Percentiles rank a stretch among this genome's conserved stretches.
Conservation (phyloP, 805 yeast genomes). For the Yarrowia sp. region DNA sequence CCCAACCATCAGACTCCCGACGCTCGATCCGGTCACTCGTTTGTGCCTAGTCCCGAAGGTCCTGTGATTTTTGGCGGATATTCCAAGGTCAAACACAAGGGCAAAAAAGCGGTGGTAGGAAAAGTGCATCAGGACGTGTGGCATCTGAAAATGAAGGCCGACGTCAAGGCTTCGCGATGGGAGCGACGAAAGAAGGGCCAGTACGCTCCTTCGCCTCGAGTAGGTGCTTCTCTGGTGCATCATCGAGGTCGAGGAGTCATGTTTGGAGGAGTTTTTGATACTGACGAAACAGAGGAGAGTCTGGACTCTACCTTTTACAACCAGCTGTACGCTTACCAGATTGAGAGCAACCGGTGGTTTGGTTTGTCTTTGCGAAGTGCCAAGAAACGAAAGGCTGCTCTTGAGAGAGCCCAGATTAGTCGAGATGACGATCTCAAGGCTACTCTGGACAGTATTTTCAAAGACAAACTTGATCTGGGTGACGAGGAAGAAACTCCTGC, state of each 20-base stretch:
- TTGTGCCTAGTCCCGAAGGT: constrained; percentile 74
- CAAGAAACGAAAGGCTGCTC: constrained; percentile 52
- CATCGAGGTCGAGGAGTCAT: constrained; percentile 90
- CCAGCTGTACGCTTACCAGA: constrained; percentile 73
- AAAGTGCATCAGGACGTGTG: constrained; percentile 83
- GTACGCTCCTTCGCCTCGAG: constrained; percentile 86
- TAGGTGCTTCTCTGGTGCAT: constrained; percentile 85
- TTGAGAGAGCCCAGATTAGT: constrained; percentile 38
- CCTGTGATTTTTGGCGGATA: constrained; percentile 91
- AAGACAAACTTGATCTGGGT: constrained; percentile 35
- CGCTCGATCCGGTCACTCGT: constrained; percentile 88
- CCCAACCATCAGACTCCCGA: constrained; percentile 78
- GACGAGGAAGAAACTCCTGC: constrained; percentile 42
- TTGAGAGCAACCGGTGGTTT: constrained; percentile 87
- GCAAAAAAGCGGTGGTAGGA: constrained; percentile 84
- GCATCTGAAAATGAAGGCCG: constrained; percentile 82
- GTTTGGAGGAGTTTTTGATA: constrained; percentile 95
- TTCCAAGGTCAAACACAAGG: constrained; percentile 78
- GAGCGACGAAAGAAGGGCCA: constrained; percentile 89
- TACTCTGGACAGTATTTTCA: constrained; percentile 52
- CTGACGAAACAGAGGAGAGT: constrained; percentile 91
- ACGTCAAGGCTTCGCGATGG: constrained; percentile 73
- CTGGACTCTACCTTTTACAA: constrained; percentile 82
- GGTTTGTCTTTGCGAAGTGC: constrained; percentile 53
- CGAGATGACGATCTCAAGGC: constrained; percentile 82